Percentiles rank a stretch among this genome's conserved stretches.
Conservation (phyloP, 163 green algal species). For the Trebouxiophyceae sp. region DNA sequence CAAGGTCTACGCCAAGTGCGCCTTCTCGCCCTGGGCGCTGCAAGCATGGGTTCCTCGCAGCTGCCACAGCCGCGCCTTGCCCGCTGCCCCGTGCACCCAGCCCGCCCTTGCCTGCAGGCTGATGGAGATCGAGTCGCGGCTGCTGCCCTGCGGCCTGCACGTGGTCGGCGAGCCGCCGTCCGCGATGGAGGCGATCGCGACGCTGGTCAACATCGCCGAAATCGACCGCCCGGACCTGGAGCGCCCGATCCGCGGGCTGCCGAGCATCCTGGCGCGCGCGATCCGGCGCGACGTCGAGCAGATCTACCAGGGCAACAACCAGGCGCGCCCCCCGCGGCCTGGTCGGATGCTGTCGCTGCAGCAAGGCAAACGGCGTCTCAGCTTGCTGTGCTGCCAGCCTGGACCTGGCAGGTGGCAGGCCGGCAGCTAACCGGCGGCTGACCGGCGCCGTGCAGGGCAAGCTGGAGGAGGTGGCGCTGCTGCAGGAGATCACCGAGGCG, state of each 20-base stretch:
- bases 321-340: no score
- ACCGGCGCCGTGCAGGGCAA: constrained; percentile 37
- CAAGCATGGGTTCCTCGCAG: no score
- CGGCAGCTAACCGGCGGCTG: no score
- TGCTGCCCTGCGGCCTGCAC: constrained; percentile 97
- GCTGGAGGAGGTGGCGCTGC: constrained; percentile 82
- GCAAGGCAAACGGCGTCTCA: no score
- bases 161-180: constrained; percentile 86
- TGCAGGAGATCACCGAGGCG: constrained; percentile 88
- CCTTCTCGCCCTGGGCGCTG: no score
- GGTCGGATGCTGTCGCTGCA: no score
- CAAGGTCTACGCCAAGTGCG: constrained; percentile 75
- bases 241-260: constrained; percentile 76
- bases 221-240: constrained; percentile 82
- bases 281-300: constrained; percentile 88
- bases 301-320: constrained; percentile 79
- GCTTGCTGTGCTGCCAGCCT: no score
- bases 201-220: constrained; percentile 96
- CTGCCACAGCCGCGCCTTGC: no score
- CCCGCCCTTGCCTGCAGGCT: constrained; percentile 34
- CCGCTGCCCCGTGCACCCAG: background rate
- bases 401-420: no score
- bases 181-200: constrained; percentile 91
- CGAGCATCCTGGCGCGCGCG: constrained; percentile 77
- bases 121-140: constrained; percentile 95